Evolutionary conservation across 352 stramenopile genomes (phyloP), one percentile per base, ranked within the genome.

Genomic region (Globisporangium splendens): DNA sequence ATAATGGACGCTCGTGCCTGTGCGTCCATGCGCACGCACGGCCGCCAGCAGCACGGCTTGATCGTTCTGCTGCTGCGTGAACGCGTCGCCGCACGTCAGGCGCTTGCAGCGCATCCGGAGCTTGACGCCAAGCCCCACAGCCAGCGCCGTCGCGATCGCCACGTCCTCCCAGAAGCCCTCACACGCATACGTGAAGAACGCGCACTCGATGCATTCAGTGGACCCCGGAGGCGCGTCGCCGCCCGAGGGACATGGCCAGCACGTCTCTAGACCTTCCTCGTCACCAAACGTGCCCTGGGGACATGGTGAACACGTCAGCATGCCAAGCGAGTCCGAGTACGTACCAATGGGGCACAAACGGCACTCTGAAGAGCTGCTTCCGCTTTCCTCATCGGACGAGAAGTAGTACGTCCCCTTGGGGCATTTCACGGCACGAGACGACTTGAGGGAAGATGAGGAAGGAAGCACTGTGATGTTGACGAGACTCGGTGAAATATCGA

Each of bases 91-190:
- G 15, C 52, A 50, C 33, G 62, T 69, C n/a, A 75, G 6, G 12
- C 55, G 63, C 15, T 63, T 75, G 5, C 68, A 52, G 28, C 76
- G 77, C 20, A 50, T 53, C 60, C 63, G 83, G 7, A 75, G 12
- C 21, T 59, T 68, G 15, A 55, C 46, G 21, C 63, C 41, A 42
- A 70, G 43, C 49, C 44, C 62, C 21, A 24, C 11, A n/a, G 22
- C 54, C 48, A 76, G 46, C 21, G 65, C 65, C 14, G 63, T 20
- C 1, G 69, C 68, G 28, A 76, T 18, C 3, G 75, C 4, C 11
- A 91, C 56, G 46, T 88, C 66, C 49, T 72, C 61, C 70, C 68
- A 86, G 56, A 91, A 91, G n/a, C 70, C 73, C 42, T 70, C 54
- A 54, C 78, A 89, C 22, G 56, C 66, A 33, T 75, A 75, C 20